Base-by-base conservation (phyloP, 768 basidiomycete species). In the Steccherinum ochraceum region DNA sequence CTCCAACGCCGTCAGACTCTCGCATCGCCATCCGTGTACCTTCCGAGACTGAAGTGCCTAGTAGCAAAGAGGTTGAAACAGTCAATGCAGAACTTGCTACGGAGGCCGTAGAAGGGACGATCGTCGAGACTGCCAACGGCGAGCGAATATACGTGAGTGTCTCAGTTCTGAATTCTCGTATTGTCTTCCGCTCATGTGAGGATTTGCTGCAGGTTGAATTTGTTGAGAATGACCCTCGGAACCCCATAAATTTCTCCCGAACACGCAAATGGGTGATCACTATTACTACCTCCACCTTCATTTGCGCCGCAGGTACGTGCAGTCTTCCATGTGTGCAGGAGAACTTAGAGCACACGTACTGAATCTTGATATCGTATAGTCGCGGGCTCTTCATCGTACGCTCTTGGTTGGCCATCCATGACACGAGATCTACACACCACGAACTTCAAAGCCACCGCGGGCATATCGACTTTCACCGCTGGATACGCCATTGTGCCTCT, bases 401-500 rank as follows among this genome's bases (percentile, higher is more conserved):
- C 73, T 21, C 61, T 80, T 58, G 85, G 86, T 1, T 69, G 75
- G 53, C 58, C 68, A 3, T 76, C 79, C 0, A 86, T 88, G 84
- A 75, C 66, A 13, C 43, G 50, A 12, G 71, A 72, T 48, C 64
- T 77, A 25, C 56, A 67, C 25, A 62, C 59, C 25, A 64, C 65
- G 1, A 25, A 60, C 19, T 65, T 64, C 45, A 62, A 58, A 45
- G 66, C 64, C 5, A 62, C 65, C 13, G 30, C 67, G 26, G 61
- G 67, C 59, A 20, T 80, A 70, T 60, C 69, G 50, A 66, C 80
- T 23, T 87, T 73, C 63, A 67, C 78, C 0, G 59, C 86, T 5
- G 84, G 83, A 2, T 86, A 86, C 54, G 81, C 72, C 12, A 35
- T 85, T 20, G 66, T 81, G 16, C 84, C 86, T 0, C 77, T 87